phyloP scores from a whole-genome alignment of 1,139 yeast species.

The Candida labiduridarum region DNA sequence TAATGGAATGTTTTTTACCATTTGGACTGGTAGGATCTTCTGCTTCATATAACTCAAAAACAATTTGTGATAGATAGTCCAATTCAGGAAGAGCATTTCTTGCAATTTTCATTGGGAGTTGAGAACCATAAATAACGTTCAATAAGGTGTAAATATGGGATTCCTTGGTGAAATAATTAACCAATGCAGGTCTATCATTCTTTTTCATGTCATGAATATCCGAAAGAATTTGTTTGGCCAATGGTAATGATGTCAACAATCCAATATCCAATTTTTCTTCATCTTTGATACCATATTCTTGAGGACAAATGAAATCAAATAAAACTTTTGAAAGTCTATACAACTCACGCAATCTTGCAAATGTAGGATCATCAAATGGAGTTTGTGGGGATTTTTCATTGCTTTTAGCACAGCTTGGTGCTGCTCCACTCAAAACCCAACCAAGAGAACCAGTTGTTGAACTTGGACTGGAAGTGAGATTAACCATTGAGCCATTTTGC shows the following conservation, averaged over 20 bases:
- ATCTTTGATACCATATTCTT: slow-evolving; percentile 96
- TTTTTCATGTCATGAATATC: slow-evolving; percentile 82
- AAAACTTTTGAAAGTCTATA: slow-evolving; percentile 88
- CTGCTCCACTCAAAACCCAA: slow-evolving; percentile 67
- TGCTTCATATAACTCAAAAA: slow-evolving; percentile 88
- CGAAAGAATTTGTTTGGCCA: slow-evolving; percentile 81
- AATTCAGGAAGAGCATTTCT: slow-evolving; percentile 95
- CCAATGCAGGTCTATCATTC: slow-evolving; percentile 68
- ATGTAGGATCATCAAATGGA: slow-evolving; percentile 82
- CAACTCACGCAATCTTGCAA: slow-evolving; percentile 79
- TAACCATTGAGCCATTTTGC: slow-evolving; percentile 31
- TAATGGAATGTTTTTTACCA: slow-evolving; percentile 81
- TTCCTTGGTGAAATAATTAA: slow-evolving; percentile 93
- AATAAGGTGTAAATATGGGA: slow-evolving; percentile 93
- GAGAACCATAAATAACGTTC: slow-evolving; percentile 91
- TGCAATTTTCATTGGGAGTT: slow-evolving; percentile 90
- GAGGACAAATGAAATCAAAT: slow-evolving; percentile 97
- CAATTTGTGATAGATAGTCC: slow-evolving; percentile 93
- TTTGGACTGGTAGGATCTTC: slow-evolving; percentile 59
- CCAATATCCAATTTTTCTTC: slow-evolving; percentile 97
- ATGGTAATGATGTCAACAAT: slow-evolving; percentile 86
- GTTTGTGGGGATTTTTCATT: slow-evolving; percentile 27
- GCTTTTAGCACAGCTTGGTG: slow-evolving; percentile 11
- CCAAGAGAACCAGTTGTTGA: slow-evolving; percentile 71
- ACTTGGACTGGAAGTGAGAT: slow-evolving; percentile 25